Evolutionary conservation across 2,329 filamentous ascomycete species (phyloP).

Genomic region (Aplosporella prunicola): DNA sequence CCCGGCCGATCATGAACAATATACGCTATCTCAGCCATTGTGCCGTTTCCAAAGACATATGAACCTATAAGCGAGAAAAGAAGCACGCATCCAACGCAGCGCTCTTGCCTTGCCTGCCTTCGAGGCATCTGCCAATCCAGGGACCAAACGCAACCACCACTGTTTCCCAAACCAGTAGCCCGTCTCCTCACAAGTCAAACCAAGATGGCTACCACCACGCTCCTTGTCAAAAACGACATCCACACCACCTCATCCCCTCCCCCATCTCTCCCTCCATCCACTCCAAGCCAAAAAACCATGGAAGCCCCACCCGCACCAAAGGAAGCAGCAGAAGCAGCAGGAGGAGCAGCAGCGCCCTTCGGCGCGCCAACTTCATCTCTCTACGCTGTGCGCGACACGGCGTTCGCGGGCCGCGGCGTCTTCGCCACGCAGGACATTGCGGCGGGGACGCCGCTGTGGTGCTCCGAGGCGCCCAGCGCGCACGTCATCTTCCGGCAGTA

Average conservation of each 20-base stretch:
- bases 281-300: background rate
- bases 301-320: background rate
- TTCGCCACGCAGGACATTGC: conserved; percentile 30
- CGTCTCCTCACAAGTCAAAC: background rate
- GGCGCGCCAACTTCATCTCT: conserved; percentile 14
- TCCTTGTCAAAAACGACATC: no score
- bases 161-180: background rate
- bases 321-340: background rate
- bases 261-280: background rate
- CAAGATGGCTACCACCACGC: no score
- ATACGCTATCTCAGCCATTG: background rate
- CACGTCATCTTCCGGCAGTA: conserved; percentile 37
- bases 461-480: conserved; percentile 28
- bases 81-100: background rate
- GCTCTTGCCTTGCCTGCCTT: background rate
- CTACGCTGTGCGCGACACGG: conserved; percentile 33
- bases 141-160: background rate
- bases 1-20: conserved; percentile 3
- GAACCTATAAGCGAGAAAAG: background rate
- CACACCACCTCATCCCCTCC: background rate
- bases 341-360: no score
- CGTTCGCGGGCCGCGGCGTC: conserved; percentile 35
- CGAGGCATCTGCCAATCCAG: background rate
- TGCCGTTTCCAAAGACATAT: conserved; percentile 1
- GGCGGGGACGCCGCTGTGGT: conserved; percentile 27